Base-by-base conservation (phyloP, 345 rosid species). In the Linum usitatissimum region DNA sequence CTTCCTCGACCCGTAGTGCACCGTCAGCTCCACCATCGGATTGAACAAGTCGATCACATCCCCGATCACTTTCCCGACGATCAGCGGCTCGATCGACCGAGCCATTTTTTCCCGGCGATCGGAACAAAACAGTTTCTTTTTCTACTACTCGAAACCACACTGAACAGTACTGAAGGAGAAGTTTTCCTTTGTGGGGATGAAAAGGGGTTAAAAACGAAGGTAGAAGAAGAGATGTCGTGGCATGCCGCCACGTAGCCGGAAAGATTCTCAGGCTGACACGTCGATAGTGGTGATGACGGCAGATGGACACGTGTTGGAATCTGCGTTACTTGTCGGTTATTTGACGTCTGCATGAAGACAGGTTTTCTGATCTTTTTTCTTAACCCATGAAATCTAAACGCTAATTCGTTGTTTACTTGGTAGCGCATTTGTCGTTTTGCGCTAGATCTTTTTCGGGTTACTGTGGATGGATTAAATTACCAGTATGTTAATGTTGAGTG, bases 41-140 rank as follows among this genome's bases (percentile, higher is more conserved):
- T 12, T 55, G 54, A 68, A 76, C 68, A 55, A 45, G 56, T 76
- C 76, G 14, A 76, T 70, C 49, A 76, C 79, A 17, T 76, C 79
- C 48, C 76, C 79, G 61, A 76, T 76, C 45, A 76, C 79, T 66
- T 62, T 53, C 18, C 76, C 73, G 2, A 71, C 73, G 5, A 71
- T 68, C 53, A 76, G 66, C 15, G 76, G 71, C 36, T 72, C 79
- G 3, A 65, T 59, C 15, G 71, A 62, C 23, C 76, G 34, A 5
- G 61, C 68, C 79, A 75, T 23, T 23, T 23, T 23, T 23, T 23
- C 28, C 28, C 28, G 28, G 28, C 28, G 28, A 23, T 74, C 28
- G 38, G 38, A 34, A 0, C 38, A 34, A 34, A 34, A 7, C 28
- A 23, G 2, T 23, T 23, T 23, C n/a, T 23, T 1, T 23, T 23